Percentiles rank a stretch among this genome's conserved stretches.
phyloP scores from a whole-genome alignment of 108 stramenopile genomes.

The Cyclostephanos invisitatus region DNA sequence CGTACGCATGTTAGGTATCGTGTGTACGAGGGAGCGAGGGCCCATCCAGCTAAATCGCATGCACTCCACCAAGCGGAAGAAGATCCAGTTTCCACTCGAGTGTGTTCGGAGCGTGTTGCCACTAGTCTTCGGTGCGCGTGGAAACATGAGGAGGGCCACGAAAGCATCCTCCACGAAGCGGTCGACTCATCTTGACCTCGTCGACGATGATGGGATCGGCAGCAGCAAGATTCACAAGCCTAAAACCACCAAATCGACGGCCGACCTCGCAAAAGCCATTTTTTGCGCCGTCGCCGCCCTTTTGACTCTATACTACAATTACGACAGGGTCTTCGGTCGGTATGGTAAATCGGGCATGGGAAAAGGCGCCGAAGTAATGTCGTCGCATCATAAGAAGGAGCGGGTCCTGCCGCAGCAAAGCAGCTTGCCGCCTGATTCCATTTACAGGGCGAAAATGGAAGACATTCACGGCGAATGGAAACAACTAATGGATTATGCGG shows the following conservation, averaged over 20 bases:
- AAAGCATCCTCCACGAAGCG: slow-evolving; percentile 14
- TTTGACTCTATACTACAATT: slow-evolving; percentile 10
- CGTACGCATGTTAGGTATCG: no score
- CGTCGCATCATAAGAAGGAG: not conserved
- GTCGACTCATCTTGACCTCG: slow-evolving; percentile 21
- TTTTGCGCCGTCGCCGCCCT: slow-evolving; percentile 19
- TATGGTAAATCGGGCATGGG: not conserved
- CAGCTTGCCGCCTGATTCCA: slow-evolving; percentile 62
- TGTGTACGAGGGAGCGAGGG: no score
- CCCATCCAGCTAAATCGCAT: no score
- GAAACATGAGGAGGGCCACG: slow-evolving; percentile 11
- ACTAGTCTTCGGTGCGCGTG: not conserved
- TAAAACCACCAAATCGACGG: not conserved
- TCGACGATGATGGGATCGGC: slow-evolving; percentile 9
- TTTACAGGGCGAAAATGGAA: slow-evolving; percentile 55
- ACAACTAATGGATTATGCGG: slow-evolving; percentile 56
- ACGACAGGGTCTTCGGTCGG: not conserved
- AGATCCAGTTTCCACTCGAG: no score
- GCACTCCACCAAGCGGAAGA: no score
- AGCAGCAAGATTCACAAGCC: slow-evolving; percentile 18
- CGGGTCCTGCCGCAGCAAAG: not conserved
- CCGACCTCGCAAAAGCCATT: slow-evolving; percentile 5
- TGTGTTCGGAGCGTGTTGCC: no score
- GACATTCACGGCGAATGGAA: slow-evolving; percentile 57
- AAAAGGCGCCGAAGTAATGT: not conserved